Conservation (phyloP, 208 protist genomes). For the Entamoeba histolytica region DNA sequence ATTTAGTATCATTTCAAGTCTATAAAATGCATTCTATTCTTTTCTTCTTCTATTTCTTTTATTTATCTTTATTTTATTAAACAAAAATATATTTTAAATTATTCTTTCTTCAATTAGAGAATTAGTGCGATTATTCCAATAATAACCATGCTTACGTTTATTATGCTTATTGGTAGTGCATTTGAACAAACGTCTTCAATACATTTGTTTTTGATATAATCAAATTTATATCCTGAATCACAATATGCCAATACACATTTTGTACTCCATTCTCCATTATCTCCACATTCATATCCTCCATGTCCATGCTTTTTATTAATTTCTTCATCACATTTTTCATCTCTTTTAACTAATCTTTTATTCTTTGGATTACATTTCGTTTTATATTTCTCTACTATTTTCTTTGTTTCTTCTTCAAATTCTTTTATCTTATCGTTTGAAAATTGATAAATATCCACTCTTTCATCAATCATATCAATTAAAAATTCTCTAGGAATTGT, state of each 20-base stretch:
- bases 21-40: too few relatives aligned
- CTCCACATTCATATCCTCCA: not conserved
- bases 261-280: not conserved
- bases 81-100: too few relatives aligned
- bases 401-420: too few relatives aligned
- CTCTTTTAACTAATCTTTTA: not conserved
- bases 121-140: too few relatives aligned
- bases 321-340: not conserved
- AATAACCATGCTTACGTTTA: too few relatives aligned
- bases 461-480: not conserved
- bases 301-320: not conserved
- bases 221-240: not conserved
- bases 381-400: not conserved
- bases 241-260: not conserved
- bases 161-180: too few relatives aligned
- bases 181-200: not conserved
- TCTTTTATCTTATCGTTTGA: not conserved
- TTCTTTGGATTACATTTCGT: not conserved
- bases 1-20: too few relatives aligned
- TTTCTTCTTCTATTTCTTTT: too few relatives aligned
- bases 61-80: too few relatives aligned
- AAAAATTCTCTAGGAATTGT: not conserved
- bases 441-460: not conserved
- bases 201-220: not conserved
- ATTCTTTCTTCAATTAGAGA: too few relatives aligned